Evolutionary conservation across 768 basidiomycete genomes (phyloP), one percentile per base, ranked within the genome.

Genomic region (Amanita exitialis): DNA sequence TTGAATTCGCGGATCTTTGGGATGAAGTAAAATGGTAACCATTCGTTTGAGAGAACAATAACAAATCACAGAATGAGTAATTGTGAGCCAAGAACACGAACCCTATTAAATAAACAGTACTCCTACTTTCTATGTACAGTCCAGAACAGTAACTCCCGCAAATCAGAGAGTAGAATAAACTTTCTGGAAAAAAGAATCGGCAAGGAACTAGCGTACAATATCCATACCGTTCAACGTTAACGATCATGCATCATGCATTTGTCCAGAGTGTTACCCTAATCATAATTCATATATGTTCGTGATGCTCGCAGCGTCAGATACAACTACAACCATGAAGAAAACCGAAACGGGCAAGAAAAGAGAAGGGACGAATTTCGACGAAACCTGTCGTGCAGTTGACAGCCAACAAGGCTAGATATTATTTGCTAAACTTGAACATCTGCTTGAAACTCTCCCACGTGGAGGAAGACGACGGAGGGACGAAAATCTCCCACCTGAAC

Each of bases 401-500:
- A 46, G 1, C 20, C 6, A 18, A 9, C 9, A 6, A 44, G 13
- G 23, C 15, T 10, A 10, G 2, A 10, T 3, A 27, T 54, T 48
- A 57, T 44, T 52, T 53, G 36, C 49, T 50, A 44, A 62, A 62
- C 57, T 46, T 56, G 43, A 56, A 46, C 18, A 57, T 53, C 37
- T 57, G 52, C 44, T 58, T 60, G 44, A 57, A 47, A 44, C 49
- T 50, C 21, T 57, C 59, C 59, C 54, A 62, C 34, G 53, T 46
- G 23, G 49, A 37, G 42, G 48, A 51, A 41, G 59, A 58, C 15
- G 60, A 59, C n/a, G 52, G 53, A n/a, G 61, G 59, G 36, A 55
- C 49, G 13, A 58, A 56, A 35, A 64, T 59, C 53, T 64, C 60
- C 63, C 63, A 64, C 35, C 63, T 64, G 46, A 37, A 54, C n/a